These are phyloP conservation scores for Populus hybrid DNA, from an alignment of 441 rosid species.

Conservation along the genomic window DNA sequence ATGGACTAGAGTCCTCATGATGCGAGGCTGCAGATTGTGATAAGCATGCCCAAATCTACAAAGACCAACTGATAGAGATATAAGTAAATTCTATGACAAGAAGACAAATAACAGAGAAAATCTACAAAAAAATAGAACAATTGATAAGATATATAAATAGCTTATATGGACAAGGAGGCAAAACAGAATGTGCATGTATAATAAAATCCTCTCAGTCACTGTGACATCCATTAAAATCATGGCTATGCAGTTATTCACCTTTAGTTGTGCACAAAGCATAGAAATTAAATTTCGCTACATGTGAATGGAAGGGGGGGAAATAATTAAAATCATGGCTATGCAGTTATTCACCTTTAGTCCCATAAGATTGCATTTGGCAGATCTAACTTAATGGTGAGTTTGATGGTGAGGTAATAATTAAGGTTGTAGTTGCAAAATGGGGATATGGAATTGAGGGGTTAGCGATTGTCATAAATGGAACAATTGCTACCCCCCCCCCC, in stretches of 20 bases:
- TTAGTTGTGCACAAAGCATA: not conserved
- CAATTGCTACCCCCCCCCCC: too few species aligned
- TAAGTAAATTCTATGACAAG: not conserved
- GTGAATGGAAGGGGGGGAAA: not conserved
- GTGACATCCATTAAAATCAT: not conserved
- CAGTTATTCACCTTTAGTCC: too few species aligned
- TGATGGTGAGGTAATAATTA: too few species aligned
- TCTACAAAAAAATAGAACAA: not conserved
- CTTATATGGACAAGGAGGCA: not conserved
- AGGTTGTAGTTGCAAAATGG: too few species aligned
- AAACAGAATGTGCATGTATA: not conserved
- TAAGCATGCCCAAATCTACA: slow-evolving; percentile 81
- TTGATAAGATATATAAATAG: not conserved
- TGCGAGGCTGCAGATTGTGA: slow-evolving; percentile 83
- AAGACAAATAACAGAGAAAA: not conserved
- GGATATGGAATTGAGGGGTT: too few species aligned
- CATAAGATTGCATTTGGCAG: not conserved
- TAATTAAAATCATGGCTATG: too few species aligned
- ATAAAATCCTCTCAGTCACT: not conserved
- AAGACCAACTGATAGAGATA: slow-evolving; percentile 13
- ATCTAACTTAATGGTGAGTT: not conserved
- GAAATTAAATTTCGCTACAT: not conserved
- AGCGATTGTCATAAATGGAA: too few species aligned
- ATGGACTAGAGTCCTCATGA: slow-evolving; percentile 80
- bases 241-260: not conserved